Base-by-base conservation (phyloP, 805 yeast species). In the Debaryomyces tyrocola region DNA sequence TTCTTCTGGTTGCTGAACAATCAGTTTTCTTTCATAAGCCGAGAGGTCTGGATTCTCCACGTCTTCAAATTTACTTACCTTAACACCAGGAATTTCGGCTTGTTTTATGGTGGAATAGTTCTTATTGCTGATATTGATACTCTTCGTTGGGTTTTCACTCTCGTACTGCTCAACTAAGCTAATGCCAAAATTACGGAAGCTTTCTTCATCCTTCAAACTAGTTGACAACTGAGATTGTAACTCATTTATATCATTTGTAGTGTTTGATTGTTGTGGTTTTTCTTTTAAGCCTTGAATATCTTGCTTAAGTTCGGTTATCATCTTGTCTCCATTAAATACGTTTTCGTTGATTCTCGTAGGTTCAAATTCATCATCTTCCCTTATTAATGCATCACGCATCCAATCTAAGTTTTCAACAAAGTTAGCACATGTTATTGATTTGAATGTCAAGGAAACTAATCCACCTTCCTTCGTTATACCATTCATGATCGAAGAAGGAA, bases 401-500 rank as follows among this genome's bases (percentile, higher is more conserved):
- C 63, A 55, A 44, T 69, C 72, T 37, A 60, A 51, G 41, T 63
- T 66, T 40, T 72, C 76, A 18, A 68, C 68, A 34, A 63, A 63
- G 41, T 60, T 58, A 35, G 66, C 66, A 42, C 70, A 69, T 21
- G 59, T 65, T 15, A 70, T 62, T 4, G 76, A 64, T 49, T 73
- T 73, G 56, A 68, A 72, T 2, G 77, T 70, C 45, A 73, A 58
- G 3, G 74, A 67, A 27, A 60, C 60, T 28, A 73, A 59, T 10
- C 78, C 78, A 4, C 74, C 75, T 49, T 71, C 74, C 15, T 57
- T 59, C 0, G 77, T 72, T 17, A 66, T 57, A 5, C 77, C 78
- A 44, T 67, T 67, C 37, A 69, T 55, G 1, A 73, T 64, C 1
- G 74, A 67, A 4, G 75, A 70, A 17, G 51, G 51, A 28, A 48